Evolutionary conservation across 768 basidiomycete species (phyloP).

Genomic region (Suillus paluster): DNA sequence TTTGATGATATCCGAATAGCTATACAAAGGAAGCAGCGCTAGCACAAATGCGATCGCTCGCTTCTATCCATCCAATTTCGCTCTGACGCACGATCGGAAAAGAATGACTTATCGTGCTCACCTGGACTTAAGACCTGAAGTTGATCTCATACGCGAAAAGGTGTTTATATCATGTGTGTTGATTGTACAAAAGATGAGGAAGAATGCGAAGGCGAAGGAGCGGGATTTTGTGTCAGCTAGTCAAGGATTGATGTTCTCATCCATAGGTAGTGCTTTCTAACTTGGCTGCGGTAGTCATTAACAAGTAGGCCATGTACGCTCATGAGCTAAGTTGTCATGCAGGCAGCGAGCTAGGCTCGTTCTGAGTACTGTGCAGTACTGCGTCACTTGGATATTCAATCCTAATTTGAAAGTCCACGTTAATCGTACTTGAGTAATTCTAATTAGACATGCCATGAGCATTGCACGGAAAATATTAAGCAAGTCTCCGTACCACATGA

Average conservation of each 20-base stretch:
- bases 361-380: too few species aligned
- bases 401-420: too few species aligned
- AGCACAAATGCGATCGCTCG: background rate
- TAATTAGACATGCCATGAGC: too few species aligned
- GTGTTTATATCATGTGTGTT: constrained; percentile 9
- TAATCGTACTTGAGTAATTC: too few species aligned
- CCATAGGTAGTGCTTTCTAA: background rate
- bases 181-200: constrained; percentile 8
- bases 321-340: too few species aligned
- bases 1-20: background rate
- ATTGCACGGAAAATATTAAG: too few species aligned
- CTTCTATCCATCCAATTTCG: background rate
- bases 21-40: background rate
- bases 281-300: background rate
- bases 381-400: too few species aligned
- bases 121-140: constrained; percentile 1
- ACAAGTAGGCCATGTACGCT: too few species aligned
- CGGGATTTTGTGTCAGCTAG: background rate
- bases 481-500: too few species aligned
- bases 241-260: background rate
- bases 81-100: background rate
- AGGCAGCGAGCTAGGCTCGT: too few species aligned
- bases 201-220: background rate
- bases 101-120: background rate
- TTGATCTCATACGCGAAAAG: constrained; percentile 11